phyloP scores from a whole-genome alignment of 2,329 filamentous ascomycete genomes.

The Colletotrichum zoysiae region DNA sequence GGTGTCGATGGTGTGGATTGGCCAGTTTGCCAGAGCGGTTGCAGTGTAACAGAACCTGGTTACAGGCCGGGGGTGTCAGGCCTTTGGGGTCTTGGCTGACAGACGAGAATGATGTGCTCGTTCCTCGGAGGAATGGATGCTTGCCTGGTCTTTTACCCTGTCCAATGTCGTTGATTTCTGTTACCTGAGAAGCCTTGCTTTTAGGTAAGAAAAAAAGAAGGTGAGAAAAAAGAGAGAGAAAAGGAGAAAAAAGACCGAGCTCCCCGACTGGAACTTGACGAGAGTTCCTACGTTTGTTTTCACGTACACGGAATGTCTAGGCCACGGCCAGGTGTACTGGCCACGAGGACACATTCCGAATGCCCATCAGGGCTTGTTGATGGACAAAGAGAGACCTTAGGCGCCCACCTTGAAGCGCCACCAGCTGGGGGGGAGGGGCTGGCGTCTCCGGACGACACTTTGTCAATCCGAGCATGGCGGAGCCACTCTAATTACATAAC shows the following conservation, averaged over 20 bases:
- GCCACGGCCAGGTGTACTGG: not conserved
- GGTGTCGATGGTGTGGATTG: slow-evolving; percentile 29
- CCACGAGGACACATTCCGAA: slow-evolving; percentile 32
- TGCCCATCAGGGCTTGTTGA: slow-evolving; percentile 3
- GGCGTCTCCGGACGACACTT: slow-evolving; percentile 23
- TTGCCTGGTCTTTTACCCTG: not conserved
- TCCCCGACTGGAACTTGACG: slow-evolving; percentile 13
- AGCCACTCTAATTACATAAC: not conserved
- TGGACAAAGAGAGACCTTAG: not conserved
- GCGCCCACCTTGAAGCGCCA: not conserved
- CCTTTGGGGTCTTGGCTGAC: not conserved
- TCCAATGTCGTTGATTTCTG: slow-evolving; percentile 8
- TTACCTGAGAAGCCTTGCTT: not conserved
- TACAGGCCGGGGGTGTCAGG: not conserved
- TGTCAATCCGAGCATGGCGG: slow-evolving; percentile 25
- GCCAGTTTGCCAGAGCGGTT: slow-evolving; percentile 14
- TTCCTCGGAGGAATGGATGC: not conserved
- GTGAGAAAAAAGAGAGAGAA: too few relatives aligned
- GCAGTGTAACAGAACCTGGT: not conserved
- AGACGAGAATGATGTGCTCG: not conserved
- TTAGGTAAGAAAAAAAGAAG: not conserved
- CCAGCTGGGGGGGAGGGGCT: not conserved
- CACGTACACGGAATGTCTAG: slow-evolving; percentile 21
- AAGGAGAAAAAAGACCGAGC: not conserved
- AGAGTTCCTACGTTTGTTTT: slow-evolving; percentile 4